Conservation (phyloP, 2,329 filamentous ascomycete genomes). For the Endoconidiophora laricicola region DNA sequence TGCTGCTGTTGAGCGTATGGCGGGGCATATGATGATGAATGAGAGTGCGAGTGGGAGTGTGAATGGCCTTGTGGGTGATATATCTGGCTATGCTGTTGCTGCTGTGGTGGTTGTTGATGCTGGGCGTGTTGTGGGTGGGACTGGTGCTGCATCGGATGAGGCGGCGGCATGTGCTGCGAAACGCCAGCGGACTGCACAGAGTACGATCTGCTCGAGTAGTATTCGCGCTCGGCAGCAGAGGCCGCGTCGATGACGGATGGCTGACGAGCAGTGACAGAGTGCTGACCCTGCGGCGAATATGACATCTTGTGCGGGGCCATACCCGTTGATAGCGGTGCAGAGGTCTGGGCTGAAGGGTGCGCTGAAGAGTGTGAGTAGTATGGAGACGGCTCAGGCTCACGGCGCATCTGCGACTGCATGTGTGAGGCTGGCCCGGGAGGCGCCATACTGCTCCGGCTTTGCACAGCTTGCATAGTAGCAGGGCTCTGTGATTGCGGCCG, state of each 20-base stretch:
- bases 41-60: constrained; percentile 13
- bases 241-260: constrained; percentile 24
- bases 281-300: constrained; percentile 33
- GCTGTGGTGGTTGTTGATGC: constrained; percentile 30
- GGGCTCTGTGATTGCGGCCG: constrained; percentile 31
- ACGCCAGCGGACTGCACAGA: constrained; percentile 20
- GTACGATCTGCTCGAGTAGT: constrained; percentile 27
- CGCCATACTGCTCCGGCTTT: constrained; percentile 25
- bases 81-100: constrained; percentile 37
- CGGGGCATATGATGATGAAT: constrained; percentile 16
- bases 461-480: constrained; percentile 13
- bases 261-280: constrained; percentile 28
- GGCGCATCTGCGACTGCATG: constrained; percentile 24
- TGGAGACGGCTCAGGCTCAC: constrained; percentile 28
- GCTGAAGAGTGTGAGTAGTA: constrained; percentile 28
- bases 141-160: constrained; percentile 29
- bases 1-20: constrained; percentile 10
- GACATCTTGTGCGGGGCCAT: constrained; percentile 17
- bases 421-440: constrained; percentile 23
- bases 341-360: constrained; percentile 23
- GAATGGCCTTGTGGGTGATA: constrained; percentile 19
- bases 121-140: constrained; percentile 17
- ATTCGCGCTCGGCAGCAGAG: constrained; percentile 28
- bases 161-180: constrained; percentile 19
- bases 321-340: constrained; percentile 32